Conservation (phyloP, 2,329 filamentous ascomycete species). For the Leptographium flavum region DNA sequence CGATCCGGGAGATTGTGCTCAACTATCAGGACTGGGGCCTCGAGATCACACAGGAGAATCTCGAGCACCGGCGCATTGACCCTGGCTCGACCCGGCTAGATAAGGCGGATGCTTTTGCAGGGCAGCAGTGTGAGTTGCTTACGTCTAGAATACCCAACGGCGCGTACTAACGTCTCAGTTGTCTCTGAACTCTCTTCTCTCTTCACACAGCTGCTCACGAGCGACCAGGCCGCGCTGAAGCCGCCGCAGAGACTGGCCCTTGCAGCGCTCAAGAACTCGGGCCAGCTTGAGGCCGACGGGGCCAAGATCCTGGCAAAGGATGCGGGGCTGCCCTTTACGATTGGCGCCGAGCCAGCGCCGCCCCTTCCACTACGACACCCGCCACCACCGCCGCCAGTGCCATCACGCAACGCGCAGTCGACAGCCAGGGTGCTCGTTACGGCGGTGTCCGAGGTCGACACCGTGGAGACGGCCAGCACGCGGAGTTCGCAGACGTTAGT, state of each 20-base stretch:
- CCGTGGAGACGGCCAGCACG: conserved; percentile 28
- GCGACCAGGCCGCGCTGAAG: conserved; percentile 45
- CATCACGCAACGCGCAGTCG: conserved; percentile 11
- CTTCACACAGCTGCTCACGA: conserved; percentile 56
- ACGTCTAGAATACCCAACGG: too few species aligned
- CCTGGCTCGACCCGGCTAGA: conserved; percentile 18
- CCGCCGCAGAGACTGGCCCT: conserved; percentile 69
- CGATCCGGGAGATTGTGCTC: conserved; percentile 67
- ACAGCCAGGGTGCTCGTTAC: conserved; percentile 13
- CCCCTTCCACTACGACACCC: conserved; percentile 33
- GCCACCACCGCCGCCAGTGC: conserved; percentile 21
- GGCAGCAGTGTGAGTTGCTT: conserved; percentile 68
- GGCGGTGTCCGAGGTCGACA: conserved; percentile 14
- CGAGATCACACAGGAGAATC: conserved; percentile 46
- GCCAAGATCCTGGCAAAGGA: conserved; percentile 6
- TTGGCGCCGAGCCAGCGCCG: conserved; percentile 16
- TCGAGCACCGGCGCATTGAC: conserved; percentile 36
- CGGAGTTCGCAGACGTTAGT: conserved; percentile 39
- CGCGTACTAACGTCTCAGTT: too few species aligned
- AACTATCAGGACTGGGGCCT: conserved; percentile 60
- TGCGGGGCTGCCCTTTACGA: not conserved
- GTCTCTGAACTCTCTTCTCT: conserved; percentile 57
- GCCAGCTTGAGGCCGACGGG: conserved; percentile 13
- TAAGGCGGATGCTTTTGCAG: conserved; percentile 17
- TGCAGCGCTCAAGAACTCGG: conserved; percentile 46